These are phyloP conservation scores for Lachnum nothofagi DNA, from an alignment of 2,329 filamentous ascomycete genomes.

Conservation along the genomic window DNA sequence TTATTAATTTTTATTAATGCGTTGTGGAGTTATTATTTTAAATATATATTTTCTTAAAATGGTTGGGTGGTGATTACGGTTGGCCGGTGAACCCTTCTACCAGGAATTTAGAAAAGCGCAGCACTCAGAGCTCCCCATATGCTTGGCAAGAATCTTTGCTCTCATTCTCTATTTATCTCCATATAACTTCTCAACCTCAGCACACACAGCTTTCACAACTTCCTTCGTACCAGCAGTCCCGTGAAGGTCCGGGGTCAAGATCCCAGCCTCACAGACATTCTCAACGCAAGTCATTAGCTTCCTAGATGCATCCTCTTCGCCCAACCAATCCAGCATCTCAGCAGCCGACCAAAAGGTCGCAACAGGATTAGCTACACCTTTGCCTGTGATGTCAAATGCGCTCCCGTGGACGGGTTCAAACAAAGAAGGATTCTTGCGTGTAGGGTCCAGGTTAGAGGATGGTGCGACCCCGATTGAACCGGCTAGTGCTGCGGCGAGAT, in stretches of 20 bases:
- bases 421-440: constrained; percentile 49
- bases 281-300: constrained; percentile 49
- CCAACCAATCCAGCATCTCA: constrained; percentile 55
- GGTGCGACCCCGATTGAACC: constrained; percentile 69
- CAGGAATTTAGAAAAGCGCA: no score
- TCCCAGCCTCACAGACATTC: constrained; percentile 45
- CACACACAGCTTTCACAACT: constrained; percentile 22
- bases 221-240: constrained; percentile 32
- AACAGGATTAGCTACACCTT: constrained; percentile 52
- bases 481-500: constrained; percentile 64
- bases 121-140: no score
- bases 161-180: no score
- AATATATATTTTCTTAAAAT: no score
- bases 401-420: constrained; percentile 58
- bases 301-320: constrained; percentile 46
- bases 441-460: constrained; percentile 62
- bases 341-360: constrained; percentile 54
- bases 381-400: constrained; percentile 54
- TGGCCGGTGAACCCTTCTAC: no score
- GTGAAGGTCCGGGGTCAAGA: constrained; percentile 51
- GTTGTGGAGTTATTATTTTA: no score
- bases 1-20: no score
- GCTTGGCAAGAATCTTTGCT: no score
- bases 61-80: no score
- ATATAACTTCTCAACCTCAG: no score